Conservation (phyloP, 768 basidiomycete genomes). For the Trametes villosa region DNA sequence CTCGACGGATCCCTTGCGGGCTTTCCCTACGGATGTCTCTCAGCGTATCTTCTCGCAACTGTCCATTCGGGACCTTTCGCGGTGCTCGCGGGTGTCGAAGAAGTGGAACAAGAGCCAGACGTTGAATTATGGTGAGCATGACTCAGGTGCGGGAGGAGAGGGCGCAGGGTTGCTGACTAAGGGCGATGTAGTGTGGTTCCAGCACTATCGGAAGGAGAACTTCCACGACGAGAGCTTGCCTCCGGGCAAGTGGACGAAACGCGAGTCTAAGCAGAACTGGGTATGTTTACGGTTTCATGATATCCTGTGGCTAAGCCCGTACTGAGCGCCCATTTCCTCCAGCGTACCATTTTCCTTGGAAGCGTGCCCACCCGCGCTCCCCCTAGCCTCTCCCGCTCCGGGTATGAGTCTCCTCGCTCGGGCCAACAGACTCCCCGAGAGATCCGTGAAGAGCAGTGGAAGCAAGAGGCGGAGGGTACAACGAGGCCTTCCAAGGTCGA, state of each 20-base stretch:
- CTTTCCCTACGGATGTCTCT: conserved; percentile 79
- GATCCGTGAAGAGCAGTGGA: conserved; percentile 79
- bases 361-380: conserved; percentile 46
- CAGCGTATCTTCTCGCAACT: conserved; percentile 76
- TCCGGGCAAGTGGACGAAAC: conserved; percentile 87
- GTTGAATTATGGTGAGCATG: conserved; percentile 77
- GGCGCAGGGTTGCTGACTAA: conserved; percentile 1
- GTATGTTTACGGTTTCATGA: conserved; percentile 43
- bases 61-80: conserved; percentile 66
- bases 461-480: conserved; percentile 51
- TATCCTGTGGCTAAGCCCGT: neutral
- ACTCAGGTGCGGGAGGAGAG: neutral
- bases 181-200: conserved; percentile 82
- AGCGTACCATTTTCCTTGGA: conserved; percentile 58
- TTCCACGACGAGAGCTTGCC: conserved; percentile 82
- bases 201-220: conserved; percentile 84
- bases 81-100: conserved; percentile 78
- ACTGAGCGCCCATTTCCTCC: neutral
- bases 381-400: conserved; percentile 40
- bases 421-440: conserved; percentile 84
- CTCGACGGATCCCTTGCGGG: conserved; percentile 60
- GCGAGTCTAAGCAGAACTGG: conserved; percentile 96
- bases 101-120: conserved; percentile 92
- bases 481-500: conserved; percentile 74
- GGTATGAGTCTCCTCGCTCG: conserved; percentile 45